Percentiles rank a stretch among this genome's conserved stretches.
phyloP scores from a whole-genome alignment of 495 filamentous ascomycete species.

The Penicillium subrubescens region DNA sequence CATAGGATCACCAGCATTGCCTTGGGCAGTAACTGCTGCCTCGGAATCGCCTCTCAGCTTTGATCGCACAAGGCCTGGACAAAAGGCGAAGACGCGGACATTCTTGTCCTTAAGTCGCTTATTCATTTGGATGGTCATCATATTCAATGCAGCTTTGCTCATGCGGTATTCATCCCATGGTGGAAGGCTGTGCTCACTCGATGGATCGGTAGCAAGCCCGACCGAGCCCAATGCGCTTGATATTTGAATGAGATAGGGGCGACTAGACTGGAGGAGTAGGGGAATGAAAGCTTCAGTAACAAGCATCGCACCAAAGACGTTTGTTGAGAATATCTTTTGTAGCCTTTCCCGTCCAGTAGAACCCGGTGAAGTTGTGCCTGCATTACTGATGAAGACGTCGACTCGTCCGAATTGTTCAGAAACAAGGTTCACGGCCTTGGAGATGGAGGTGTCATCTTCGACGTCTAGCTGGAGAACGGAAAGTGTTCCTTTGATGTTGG shows the following conservation, averaged over 20 bases:
- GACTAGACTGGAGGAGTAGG: conserved; percentile 37
- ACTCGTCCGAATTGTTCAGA: conserved; percentile 25
- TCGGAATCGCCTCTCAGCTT: conserved; percentile 38
- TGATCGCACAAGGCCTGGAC: conserved; percentile 36
- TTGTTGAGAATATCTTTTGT: conserved; percentile 35
- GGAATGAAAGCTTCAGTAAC: conserved; percentile 43
- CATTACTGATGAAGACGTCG: conserved; percentile 42
- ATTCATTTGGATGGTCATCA: conserved; percentile 31
- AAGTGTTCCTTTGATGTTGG: conserved; percentile 20
- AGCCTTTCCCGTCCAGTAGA: conserved; percentile 29
- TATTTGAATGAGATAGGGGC: conserved; percentile 42
- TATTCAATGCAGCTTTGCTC: conserved; percentile 49
- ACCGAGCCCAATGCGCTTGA: conserved; percentile 40
- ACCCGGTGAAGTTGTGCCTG: conserved; percentile 19
- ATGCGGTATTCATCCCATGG: conserved; percentile 34
- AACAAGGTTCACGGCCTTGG: conserved; percentile 25
- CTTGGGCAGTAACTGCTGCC: conserved; percentile 26
- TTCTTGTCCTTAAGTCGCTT: conserved; percentile 16
- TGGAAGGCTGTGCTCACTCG: background rate
- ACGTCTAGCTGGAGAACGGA: conserved; percentile 32
- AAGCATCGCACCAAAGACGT: conserved; percentile 38
- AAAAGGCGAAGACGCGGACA: conserved; percentile 31
- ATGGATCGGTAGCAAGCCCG: conserved; percentile 29
- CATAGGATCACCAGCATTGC: conserved; percentile 35
- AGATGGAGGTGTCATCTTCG: conserved; percentile 33